phyloP scores from a whole-genome alignment of 2,329 filamentous ascomycete species.

The Fusarium tricinctum region DNA sequence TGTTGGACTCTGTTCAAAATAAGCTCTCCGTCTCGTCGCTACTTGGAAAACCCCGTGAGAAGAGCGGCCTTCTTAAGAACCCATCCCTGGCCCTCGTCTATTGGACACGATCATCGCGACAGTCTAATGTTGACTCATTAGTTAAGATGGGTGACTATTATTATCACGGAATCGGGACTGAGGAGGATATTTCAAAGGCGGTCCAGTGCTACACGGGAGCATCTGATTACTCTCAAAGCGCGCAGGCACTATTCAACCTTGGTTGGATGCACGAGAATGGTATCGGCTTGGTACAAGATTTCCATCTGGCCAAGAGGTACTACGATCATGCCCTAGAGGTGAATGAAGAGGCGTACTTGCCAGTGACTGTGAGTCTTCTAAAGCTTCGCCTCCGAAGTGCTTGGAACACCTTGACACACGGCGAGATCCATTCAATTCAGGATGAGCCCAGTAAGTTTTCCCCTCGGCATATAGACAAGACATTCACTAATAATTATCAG shows the following conservation, averaged over 20 bases:
- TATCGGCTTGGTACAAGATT: conserved; percentile 91
- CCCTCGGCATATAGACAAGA: neutral
- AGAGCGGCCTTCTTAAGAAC: conserved; percentile 62
- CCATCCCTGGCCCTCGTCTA: conserved; percentile 82
- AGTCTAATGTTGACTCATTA: conserved; percentile 91
- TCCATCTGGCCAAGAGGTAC: conserved; percentile 95
- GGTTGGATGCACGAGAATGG: conserved; percentile 99
- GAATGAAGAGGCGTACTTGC: conserved; percentile 93
- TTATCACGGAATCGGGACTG: conserved; percentile 81
- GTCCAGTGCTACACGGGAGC: conserved; percentile 93
- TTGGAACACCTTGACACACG: conserved; percentile 94
- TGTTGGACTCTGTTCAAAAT: conserved; percentile 81
- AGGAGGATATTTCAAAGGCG: conserved; percentile 83
- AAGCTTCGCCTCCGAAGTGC: conserved; percentile 88
- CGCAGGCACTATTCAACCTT: conserved; percentile 95
- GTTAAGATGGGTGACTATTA: conserved; percentile 99
- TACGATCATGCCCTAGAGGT: conserved; percentile 94
- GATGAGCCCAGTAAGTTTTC: conserved; percentile 82
- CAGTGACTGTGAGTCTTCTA: conserved; percentile 87
- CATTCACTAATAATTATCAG: conserved; percentile 60
- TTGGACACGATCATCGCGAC: conserved; percentile 94
- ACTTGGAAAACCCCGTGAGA: conserved; percentile 59
- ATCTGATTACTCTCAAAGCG: conserved; percentile 90
- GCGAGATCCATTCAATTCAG: conserved; percentile 91
- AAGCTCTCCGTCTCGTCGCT: conserved; percentile 56